These are phyloP conservation scores for Rhodotorula toruloides DNA, from an alignment of 768 basidiomycete genomes.

Conservation along the genomic window DNA sequence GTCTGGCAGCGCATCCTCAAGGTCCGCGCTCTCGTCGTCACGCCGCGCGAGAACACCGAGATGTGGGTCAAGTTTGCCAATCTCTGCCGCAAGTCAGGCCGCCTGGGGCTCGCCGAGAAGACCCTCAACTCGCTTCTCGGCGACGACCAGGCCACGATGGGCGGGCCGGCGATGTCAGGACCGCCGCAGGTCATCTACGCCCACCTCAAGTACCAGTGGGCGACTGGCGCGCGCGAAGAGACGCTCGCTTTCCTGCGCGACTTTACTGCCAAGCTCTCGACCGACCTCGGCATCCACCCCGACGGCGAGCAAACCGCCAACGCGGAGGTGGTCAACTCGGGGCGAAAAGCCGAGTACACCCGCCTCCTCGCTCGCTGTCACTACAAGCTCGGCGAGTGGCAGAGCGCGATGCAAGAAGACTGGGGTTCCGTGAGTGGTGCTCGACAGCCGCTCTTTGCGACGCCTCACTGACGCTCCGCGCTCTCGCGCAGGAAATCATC, in stretches of 20 bases:
- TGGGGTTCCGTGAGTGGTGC: conserved; percentile 67
- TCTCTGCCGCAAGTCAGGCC: conserved; percentile 86
- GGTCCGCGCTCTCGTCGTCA: conserved; percentile 86
- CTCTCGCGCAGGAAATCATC: conserved; percentile 59
- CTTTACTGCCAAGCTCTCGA: conserved; percentile 69
- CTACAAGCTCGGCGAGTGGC: conserved; percentile 95
- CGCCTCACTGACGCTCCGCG: not conserved
- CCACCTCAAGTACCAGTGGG: conserved; percentile 94
- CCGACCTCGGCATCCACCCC: conserved; percentile 65
- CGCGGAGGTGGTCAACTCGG: conserved; percentile 44
- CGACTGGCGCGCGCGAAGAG: conserved; percentile 67
- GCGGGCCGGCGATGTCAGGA: conserved; percentile 54
- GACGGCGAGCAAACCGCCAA: conserved; percentile 42
- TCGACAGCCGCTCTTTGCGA: not conserved
- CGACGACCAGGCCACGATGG: conserved; percentile 52
- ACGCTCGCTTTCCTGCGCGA: conserved; percentile 75
- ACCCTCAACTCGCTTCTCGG: conserved; percentile 86
- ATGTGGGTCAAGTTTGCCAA: conserved; percentile 99
- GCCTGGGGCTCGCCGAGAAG: conserved; percentile 92
- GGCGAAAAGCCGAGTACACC: conserved; percentile 61
- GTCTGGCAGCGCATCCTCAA: conserved; percentile 98
- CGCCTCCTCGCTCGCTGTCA: conserved; percentile 92
- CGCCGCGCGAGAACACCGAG: conserved; percentile 84
- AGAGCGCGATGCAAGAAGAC: conserved; percentile 68
- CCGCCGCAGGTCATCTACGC: conserved; percentile 95